phyloP scores from a whole-genome alignment of 2,329 filamentous ascomycete genomes.

The Blastomyces parvus region DNA sequence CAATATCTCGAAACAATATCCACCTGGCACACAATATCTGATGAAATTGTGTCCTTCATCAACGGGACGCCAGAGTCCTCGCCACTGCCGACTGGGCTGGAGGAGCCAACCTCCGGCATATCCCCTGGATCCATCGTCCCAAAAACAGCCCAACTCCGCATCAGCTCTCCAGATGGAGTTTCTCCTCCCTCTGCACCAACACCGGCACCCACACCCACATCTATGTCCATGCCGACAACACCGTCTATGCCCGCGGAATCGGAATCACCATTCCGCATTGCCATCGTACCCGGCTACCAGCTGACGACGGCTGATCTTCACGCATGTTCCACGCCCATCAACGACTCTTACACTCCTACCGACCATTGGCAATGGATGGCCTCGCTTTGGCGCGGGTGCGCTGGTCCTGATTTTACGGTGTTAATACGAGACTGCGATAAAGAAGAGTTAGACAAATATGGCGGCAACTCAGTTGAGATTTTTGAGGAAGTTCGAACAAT shows the following conservation, averaged over 20 bases:
- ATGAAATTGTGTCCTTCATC: slow-evolving; percentile 56
- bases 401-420: slow-evolving; percentile 59
- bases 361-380: slow-evolving; percentile 99
- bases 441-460: slow-evolving; percentile 34
- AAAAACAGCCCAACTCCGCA: slow-evolving; percentile 22
- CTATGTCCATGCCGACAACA: slow-evolving; percentile 9
- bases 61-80: slow-evolving; percentile 24
- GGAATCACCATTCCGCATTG: slow-evolving; percentile 49
- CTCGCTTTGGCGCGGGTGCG: slow-evolving; percentile 78
- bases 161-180: slow-evolving; percentile 25
- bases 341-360: slow-evolving; percentile 66
- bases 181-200: slow-evolving; percentile 19
- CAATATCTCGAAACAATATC: slow-evolving; percentile 59
- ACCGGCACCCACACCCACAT: slow-evolving; percentile 7
- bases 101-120: slow-evolving; percentile 18
- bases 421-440: slow-evolving; percentile 35
- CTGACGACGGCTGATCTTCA: slow-evolving; percentile 68
- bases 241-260: slow-evolving; percentile 14
- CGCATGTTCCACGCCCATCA: slow-evolving; percentile 62
- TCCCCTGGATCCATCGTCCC: slow-evolving; percentile 29
- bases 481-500: slow-evolving; percentile 41
- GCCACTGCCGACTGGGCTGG: slow-evolving; percentile 11
- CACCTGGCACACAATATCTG: slow-evolving; percentile 66
- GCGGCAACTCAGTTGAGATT: slow-evolving; percentile 47
- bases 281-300: slow-evolving; percentile 70